A percentile compares a stretch with the other conserved stretches of the same genome.
These are phyloP conservation scores for Coccomyxa subellipsoidea DNA, from an alignment of 163 green algal genomes.

Conservation along the genomic window DNA sequence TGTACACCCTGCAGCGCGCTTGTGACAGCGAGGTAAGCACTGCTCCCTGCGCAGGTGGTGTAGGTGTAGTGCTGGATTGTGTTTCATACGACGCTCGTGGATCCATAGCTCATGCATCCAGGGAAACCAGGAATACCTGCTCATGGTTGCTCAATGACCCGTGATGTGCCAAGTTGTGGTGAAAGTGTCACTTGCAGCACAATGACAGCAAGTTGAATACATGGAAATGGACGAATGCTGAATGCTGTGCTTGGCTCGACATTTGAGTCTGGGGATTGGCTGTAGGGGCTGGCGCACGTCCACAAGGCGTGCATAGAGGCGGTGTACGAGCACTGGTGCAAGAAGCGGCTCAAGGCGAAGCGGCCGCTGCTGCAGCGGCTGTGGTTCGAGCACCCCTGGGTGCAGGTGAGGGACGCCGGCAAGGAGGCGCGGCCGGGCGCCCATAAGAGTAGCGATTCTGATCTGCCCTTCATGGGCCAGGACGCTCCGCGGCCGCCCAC, in stretches of 20 bases:
- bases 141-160: too few relatives aligned
- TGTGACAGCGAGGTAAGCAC: neutral
- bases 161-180: too few relatives aligned
- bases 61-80: too few relatives aligned
- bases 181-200: too few relatives aligned
- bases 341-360: constrained; percentile 26
- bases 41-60: too few relatives aligned
- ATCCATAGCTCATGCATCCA: too few relatives aligned
- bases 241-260: too few relatives aligned
- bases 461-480: constrained; percentile 8
- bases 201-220: too few relatives aligned
- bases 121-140: too few relatives aligned
- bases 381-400: constrained; percentile 47
- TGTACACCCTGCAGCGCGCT: neutral
- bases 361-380: constrained; percentile 42
- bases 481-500: neutral
- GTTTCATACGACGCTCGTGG: too few relatives aligned
- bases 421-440: constrained; percentile 13
- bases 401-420: constrained; percentile 15
- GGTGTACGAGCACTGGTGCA: constrained; percentile 41
- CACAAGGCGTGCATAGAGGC: constrained; percentile 5
- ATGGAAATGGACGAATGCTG: too few relatives aligned
- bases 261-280: neutral
- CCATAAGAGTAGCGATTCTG: constrained; percentile 12
- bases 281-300: neutral